Percentiles rank a stretch among this genome's conserved stretches.
These are phyloP conservation scores for Falciphora oryzae DNA, from an alignment of 2,329 filamentous ascomycete genomes.

Conservation along the genomic window DNA sequence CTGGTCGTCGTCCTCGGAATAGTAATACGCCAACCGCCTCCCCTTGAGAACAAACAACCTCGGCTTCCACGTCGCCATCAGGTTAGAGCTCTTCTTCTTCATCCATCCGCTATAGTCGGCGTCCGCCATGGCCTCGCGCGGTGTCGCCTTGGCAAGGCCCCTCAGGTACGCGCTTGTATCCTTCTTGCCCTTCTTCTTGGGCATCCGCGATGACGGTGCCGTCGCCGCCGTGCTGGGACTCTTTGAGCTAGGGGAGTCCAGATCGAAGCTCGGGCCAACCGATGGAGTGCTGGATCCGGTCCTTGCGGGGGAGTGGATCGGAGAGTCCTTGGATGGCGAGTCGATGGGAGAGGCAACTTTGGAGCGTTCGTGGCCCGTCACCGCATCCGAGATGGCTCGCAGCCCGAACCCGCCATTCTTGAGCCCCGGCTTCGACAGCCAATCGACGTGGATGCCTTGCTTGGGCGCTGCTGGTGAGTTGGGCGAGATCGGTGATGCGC, in stretches of 20 bases:
- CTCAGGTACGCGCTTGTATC: constrained; percentile 90
- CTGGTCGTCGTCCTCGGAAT: constrained; percentile 84
- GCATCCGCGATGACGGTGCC: constrained; percentile 40
- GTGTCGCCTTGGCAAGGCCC: constrained; percentile 74
- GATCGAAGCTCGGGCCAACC: constrained; percentile 64
- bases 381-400: constrained; percentile 77
- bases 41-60: constrained; percentile 93
- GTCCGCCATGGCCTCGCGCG: constrained; percentile 74
- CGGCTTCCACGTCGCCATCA: constrained; percentile 98
- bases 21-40: constrained; percentile 89
- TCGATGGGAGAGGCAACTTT: constrained; percentile 47
- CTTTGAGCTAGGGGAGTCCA: constrained; percentile 67
- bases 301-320: constrained; percentile 59
- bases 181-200: constrained; percentile 75
- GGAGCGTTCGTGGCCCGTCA: constrained; percentile 46
- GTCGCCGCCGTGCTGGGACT: constrained; percentile 45
- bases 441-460: constrained; percentile 45
- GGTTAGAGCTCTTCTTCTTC: constrained; percentile 95
- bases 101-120: constrained; percentile 98
- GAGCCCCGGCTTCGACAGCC: constrained; percentile 49
- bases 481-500: constrained; percentile 31
- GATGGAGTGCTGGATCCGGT: constrained; percentile 72
- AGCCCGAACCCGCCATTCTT: constrained; percentile 60
- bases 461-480: constrained; percentile 19
- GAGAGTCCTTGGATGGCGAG: constrained; percentile 45